Conservation (phyloP, 495 filamentous ascomycete genomes). For the Ramalina intermedia region DNA sequence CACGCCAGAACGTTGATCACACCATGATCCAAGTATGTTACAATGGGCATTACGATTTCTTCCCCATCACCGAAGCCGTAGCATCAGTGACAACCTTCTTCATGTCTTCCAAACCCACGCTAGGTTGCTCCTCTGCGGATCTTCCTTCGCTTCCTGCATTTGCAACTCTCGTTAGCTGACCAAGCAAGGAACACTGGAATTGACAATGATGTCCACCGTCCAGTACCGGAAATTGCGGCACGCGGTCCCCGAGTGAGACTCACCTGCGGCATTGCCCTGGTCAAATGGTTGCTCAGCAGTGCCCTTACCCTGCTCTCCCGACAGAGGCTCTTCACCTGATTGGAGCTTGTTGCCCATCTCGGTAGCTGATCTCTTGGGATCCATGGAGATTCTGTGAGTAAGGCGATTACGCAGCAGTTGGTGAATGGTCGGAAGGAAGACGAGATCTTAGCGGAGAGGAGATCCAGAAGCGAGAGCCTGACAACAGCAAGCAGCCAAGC, state of each 20-base stretch:
- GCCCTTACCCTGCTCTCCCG: constrained; percentile 6
- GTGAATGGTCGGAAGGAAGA: not conserved
- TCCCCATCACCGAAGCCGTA: not conserved
- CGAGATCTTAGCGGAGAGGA: not conserved
- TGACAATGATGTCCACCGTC: not conserved
- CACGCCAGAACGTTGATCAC: too few species aligned
- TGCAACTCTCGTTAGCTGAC: not conserved
- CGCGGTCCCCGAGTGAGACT: not conserved
- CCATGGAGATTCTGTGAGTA: not conserved
- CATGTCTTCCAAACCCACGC: not conserved
- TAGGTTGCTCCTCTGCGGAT: not conserved
- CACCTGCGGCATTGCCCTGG: constrained; percentile 9
- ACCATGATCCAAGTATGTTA: too few species aligned
- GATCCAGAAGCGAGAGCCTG: not conserved
- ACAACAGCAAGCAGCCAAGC: not conserved
- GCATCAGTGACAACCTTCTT: constrained; percentile 1
- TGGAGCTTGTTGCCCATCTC: not conserved
- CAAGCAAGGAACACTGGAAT: not conserved
- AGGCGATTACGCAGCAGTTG: not conserved
- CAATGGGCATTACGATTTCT: not conserved
- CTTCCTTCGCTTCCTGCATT: constrained; percentile 1
- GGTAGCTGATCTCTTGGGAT: not conserved
- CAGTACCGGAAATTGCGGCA: not conserved
- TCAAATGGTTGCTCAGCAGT: constrained; percentile 8
- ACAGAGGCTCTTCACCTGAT: constrained; percentile 11